Evolutionary conservation across 2,329 filamentous ascomycete genomes (phyloP).

Genomic region (Nemania bipapillata): DNA sequence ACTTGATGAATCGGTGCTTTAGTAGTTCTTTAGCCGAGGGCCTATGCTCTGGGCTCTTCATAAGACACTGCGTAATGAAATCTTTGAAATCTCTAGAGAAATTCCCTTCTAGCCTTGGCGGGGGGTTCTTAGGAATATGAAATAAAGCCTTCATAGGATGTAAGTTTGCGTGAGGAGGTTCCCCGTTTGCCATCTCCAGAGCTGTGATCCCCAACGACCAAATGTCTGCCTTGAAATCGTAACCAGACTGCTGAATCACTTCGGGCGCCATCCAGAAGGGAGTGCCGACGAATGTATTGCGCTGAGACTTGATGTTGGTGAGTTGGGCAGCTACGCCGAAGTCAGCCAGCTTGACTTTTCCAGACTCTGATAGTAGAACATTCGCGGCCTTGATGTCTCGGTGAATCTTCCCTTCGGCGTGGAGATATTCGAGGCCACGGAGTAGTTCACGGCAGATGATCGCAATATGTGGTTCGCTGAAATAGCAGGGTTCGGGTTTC

Average conservation of each 20-base stretch:
- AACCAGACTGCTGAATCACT: constrained; percentile 85
- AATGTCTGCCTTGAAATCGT: constrained; percentile 90
- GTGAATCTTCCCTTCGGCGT: constrained; percentile 94
- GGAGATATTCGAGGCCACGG: constrained; percentile 89
- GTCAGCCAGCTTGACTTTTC: constrained; percentile 94
- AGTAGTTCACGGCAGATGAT: constrained; percentile 94
- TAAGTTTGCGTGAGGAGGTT: constrained; percentile 85
- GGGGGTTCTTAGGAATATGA: constrained; percentile 86
- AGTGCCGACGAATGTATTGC: constrained; percentile 96
- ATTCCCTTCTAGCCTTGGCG: constrained; percentile 83
- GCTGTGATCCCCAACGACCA: constrained; percentile 94
- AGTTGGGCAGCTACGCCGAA: constrained; percentile 97
- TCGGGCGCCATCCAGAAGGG: constrained; percentile 98
- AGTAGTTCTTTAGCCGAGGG: constrained; percentile 88
- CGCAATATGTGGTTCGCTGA: constrained; percentile 89
- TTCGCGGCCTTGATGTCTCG: constrained; percentile 97
- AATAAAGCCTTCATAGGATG: constrained; percentile 96
- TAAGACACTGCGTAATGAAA: constrained; percentile 87
- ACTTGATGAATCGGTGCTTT: constrained; percentile 86
- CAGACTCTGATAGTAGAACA: constrained; percentile 86
- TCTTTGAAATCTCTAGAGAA: constrained; percentile 94
- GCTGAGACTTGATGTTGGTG: constrained; percentile 96
- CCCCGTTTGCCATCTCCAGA: constrained; percentile 87
- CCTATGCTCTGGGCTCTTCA: constrained; percentile 87
- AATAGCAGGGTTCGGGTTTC: constrained; percentile 78